These are phyloP conservation scores for Macrolepiota albuminosa DNA, from an alignment of 768 basidiomycete species.

Conservation along the genomic window DNA sequence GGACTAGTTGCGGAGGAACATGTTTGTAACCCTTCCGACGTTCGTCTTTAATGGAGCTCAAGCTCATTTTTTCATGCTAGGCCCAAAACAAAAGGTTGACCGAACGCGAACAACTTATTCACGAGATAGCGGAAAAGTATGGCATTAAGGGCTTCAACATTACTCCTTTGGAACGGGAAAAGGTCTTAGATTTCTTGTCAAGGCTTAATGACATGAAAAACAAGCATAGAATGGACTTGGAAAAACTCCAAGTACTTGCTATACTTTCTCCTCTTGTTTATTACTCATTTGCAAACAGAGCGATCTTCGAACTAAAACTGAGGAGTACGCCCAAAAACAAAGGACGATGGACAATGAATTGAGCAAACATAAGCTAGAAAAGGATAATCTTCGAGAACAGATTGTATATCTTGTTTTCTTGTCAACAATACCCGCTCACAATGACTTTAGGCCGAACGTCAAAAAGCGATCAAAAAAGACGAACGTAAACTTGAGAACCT, in stretches of 20 bases:
- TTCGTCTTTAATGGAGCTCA: background rate
- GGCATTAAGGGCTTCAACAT: constrained; percentile 72
- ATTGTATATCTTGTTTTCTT: constrained; percentile 38
- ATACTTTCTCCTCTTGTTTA: background rate
- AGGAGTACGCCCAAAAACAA: constrained; percentile 62
- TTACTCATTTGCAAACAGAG: constrained; percentile 27
- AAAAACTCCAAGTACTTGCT: constrained; percentile 56
- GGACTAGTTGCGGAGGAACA: constrained; percentile 69
- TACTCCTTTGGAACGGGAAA: constrained; percentile 62
- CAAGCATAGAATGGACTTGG: constrained; percentile 57
- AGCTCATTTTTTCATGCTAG: constrained; percentile 30
- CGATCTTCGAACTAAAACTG: constrained; percentile 50
- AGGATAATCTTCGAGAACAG: constrained; percentile 46
- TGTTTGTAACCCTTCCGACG: constrained; percentile 28
- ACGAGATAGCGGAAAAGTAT: constrained; percentile 60
- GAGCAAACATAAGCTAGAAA: constrained; percentile 51
- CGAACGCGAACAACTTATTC: constrained; percentile 72
- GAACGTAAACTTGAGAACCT: constrained; percentile 56
- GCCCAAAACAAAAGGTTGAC: constrained; percentile 65
- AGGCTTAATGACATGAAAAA: constrained; percentile 59
- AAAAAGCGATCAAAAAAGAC: constrained; percentile 43
- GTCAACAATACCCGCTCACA: background rate
- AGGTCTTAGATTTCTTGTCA: constrained; percentile 70
- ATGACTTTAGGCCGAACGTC: constrained; percentile 42
- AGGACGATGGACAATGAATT: constrained; percentile 52